Evolutionary conservation across 805 yeast species (phyloP), one percentile per base, ranked within the genome.

Genomic region (Saccharomycopsis javanensis): DNA sequence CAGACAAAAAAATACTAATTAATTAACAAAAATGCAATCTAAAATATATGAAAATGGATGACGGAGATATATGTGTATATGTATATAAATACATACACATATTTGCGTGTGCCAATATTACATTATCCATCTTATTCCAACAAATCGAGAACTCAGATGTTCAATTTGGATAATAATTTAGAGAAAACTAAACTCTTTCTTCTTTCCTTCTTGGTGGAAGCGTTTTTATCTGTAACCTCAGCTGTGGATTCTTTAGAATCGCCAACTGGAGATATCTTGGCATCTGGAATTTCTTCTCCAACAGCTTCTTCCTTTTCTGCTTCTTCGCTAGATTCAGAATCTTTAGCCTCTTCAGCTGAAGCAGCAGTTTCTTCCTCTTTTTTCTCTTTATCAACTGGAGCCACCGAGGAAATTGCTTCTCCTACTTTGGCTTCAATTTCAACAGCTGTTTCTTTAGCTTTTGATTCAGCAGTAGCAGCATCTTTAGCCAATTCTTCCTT

Each of bases 181-280:
- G 74, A 63, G 56, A 76, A 68, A 52, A 78, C 71, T 13, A 76
- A 72, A 37, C 72, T 69, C 65, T 71, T 73, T 68, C 76, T 73
- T 67, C 71, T 68, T 60, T 68, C 69, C 33, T 67, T 61, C 59
- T 64, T 61, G 13, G 56, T 60, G 34, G 57, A 55, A 50, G 61
- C 46, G 18, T 58, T 57, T 33, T 57, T 65, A 5, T 58, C 54
- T 30, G 64, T 46, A n/a, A 56, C 56, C 15, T 59, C 56, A 15
- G 58, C 50, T n/a, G 61, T 37, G 18, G 51, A 33, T 16, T 42
- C 58, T 11, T 38, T 57, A 27, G 55, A 50, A 31, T 51, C 61
- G 18, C 54, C 62, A 54, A 57, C 63, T 54, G 59, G 61, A 45
- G 60, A 60, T 52, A 61, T 61, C 55, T 61, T 61, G 46, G 62